These are phyloP conservation scores for Streptanthus diversifolius DNA, from an alignment of 345 rosid genomes.

Conservation along the genomic window DNA sequence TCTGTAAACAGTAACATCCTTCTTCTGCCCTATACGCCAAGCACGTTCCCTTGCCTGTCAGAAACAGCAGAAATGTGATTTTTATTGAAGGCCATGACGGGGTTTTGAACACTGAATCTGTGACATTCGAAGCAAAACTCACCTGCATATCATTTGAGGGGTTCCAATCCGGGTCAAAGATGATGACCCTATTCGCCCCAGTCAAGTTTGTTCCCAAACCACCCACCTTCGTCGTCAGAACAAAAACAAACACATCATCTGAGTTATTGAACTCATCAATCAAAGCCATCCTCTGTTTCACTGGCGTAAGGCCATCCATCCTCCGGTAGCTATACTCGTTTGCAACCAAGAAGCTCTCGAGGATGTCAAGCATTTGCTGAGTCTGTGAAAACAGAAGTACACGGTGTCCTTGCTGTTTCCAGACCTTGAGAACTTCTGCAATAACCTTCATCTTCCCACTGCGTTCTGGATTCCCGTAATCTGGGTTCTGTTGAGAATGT, in stretches of 20 bases:
- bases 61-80: neutral
- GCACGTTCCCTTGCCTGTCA: constrained; percentile 99
- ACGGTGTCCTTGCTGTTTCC: constrained; percentile 89
- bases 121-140: constrained; percentile 12
- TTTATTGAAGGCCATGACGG: neutral
- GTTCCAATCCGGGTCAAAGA: constrained; percentile 99
- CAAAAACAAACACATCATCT: constrained; percentile 65
- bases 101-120: neutral
- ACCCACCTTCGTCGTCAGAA: constrained; percentile 93
- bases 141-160: constrained; percentile 99
- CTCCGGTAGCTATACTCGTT: constrained; percentile 71
- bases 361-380: constrained; percentile 96
- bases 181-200: constrained; percentile 93
- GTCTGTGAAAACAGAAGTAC: constrained; percentile 93
- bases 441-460: constrained; percentile 95
- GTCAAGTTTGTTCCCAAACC: constrained; percentile 96
- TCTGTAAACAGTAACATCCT: constrained; percentile 90
- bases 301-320: constrained; percentile 93
- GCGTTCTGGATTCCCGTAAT: constrained; percentile 88
- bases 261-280: constrained; percentile 90
- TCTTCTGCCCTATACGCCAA: constrained; percentile 96
- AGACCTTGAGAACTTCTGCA: constrained; percentile 75
- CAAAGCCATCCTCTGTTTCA: constrained; percentile 92
- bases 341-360: constrained; percentile 69
- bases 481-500: constrained; percentile 66